Percentiles rank a stretch among this genome's conserved stretches.
Evolutionary conservation across 805 yeast genomes (phyloP).

Genomic region (Metschnikowia sp.): DNA sequence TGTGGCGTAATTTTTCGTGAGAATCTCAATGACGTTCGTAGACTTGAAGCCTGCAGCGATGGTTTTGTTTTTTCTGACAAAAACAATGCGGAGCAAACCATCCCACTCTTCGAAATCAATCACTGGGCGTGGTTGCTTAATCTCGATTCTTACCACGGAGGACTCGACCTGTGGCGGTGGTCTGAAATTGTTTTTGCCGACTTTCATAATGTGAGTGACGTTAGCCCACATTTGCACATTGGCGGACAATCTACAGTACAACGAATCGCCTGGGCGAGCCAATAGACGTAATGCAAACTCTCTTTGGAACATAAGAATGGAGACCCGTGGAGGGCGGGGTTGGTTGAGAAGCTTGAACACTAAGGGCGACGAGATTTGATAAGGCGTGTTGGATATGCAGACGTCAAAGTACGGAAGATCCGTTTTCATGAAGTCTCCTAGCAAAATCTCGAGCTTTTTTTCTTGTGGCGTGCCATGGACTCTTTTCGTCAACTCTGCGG

Average conservation of each 20-base stretch:
- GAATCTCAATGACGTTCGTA: constrained; percentile 68
- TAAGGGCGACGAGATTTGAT: constrained; percentile 94
- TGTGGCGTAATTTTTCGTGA: constrained; percentile 85
- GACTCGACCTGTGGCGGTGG: constrained; percentile 99
- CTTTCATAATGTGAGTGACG: constrained; percentile 97
- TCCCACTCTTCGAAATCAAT: constrained; percentile 97
- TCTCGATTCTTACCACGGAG: constrained; percentile 89
- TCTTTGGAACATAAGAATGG: constrained; percentile 95
- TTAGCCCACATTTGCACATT: constrained; percentile 99
- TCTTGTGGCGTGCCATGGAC: constrained; percentile 96
- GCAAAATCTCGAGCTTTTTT: constrained; percentile 82
- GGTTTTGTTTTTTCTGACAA: constrained; percentile 91
- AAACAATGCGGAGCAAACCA: constrained; percentile 85
- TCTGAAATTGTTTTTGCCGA: constrained; percentile 91
- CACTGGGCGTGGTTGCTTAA: constrained; percentile 90
- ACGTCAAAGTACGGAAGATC: constrained; percentile 93
- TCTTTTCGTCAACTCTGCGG: constrained; percentile 95
- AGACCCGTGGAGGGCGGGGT: constrained; percentile 92
- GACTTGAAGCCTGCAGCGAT: constrained; percentile 91
- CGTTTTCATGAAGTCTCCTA: constrained; percentile 95
- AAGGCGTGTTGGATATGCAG: constrained; percentile 96
- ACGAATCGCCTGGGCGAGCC: constrained; percentile 94
- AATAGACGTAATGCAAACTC: constrained; percentile 91
- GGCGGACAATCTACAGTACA: constrained; percentile 90
- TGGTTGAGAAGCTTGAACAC: constrained; percentile 88